A percentile compares a stretch with the other conserved stretches of the same genome.
Evolutionary conservation across 257 asterid genomes (phyloP).

Genomic region (Nicotiana obtusifolia): DNA sequence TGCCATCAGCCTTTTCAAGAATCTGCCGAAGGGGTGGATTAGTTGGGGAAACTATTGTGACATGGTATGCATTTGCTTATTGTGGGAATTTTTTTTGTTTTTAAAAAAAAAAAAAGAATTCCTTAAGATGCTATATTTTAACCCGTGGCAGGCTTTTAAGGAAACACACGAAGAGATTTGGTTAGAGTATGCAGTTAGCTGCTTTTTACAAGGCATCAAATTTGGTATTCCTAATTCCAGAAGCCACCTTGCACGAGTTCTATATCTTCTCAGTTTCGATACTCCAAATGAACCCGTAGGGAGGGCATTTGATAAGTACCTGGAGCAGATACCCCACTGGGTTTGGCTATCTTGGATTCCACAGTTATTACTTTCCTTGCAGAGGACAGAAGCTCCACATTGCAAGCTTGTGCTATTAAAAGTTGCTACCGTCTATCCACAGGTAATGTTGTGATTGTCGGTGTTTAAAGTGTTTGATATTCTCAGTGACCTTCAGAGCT

Average conservation of each 20-base stretch:
- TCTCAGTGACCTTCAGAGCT: constrained; percentile 11
- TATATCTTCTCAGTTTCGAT: constrained; percentile 95
- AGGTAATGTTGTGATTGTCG: constrained; percentile 45
- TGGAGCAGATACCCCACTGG: constrained; percentile 94
- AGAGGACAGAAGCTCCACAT: constrained; percentile 91
- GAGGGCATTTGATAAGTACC: constrained; percentile 85
- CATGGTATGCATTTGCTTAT: constrained; percentile 52
- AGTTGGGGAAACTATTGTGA: constrained; percentile 99
- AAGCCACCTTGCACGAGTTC: constrained; percentile 96
- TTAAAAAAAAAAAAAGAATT: not conserved
- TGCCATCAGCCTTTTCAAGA: constrained; percentile 84
- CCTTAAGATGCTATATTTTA: constrained; percentile 17
- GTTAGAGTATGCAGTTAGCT: constrained; percentile 96
- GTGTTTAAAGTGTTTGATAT: constrained; percentile 13
- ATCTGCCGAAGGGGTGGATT: constrained; percentile 98
- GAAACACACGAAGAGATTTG: constrained; percentile 93
- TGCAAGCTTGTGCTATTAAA: constrained; percentile 92
- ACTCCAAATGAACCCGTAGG: constrained; percentile 93
- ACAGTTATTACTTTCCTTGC: constrained; percentile 83
- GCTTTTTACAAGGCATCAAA: constrained; percentile 97
- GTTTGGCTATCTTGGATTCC: constrained; percentile 99
- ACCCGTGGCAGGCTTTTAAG: constrained; percentile 62
- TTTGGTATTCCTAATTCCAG: constrained; percentile 90
- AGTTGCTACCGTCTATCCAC: constrained; percentile 85
- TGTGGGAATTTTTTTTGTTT: not conserved